These are phyloP conservation scores for Leccinum disarticulatum DNA, from an alignment of 768 basidiomycete species.

Conservation along the genomic window DNA sequence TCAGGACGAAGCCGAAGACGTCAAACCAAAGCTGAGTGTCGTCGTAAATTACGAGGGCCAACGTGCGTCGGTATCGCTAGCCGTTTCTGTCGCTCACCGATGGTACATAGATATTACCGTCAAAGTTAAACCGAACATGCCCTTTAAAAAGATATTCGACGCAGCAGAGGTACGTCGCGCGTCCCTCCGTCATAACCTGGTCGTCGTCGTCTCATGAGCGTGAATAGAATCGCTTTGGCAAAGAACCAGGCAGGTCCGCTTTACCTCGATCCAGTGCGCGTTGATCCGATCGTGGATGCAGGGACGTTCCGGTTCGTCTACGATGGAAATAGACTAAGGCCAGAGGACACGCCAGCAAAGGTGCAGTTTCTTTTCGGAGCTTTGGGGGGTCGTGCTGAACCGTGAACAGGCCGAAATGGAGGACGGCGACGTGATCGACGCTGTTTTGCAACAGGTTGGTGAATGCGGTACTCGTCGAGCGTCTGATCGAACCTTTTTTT, in stretches of 20 bases:
- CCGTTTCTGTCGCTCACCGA: slow-evolving; percentile 1
- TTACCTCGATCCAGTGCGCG: background rate
- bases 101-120: slow-evolving; percentile 54
- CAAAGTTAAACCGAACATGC: slow-evolving; percentile 63
- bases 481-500: too few relatives aligned
- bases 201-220: background rate
- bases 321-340: slow-evolving; percentile 49
- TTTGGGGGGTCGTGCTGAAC: background rate
- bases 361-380: slow-evolving; percentile 35
- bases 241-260: slow-evolving; percentile 48
- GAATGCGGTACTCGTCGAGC: too few relatives aligned
- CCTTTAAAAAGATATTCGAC: slow-evolving; percentile 65
- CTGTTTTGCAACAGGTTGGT: slow-evolving; percentile 54
- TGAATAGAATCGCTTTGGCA: slow-evolving; percentile 55
- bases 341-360: slow-evolving; percentile 51
- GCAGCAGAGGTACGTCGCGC: slow-evolving; percentile 56
- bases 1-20: slow-evolving; percentile 43
- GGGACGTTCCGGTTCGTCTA: slow-evolving; percentile 65
- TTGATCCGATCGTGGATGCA: slow-evolving; percentile 20
- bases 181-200: background rate
- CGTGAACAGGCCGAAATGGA: slow-evolving; percentile 51
- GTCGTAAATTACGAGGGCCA: slow-evolving; percentile 53
- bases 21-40: slow-evolving; percentile 72
- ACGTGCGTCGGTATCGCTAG: slow-evolving; percentile 36
- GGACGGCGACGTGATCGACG: slow-evolving; percentile 64